Base-by-base conservation (phyloP, 2,329 filamentous ascomycete genomes). In the Phyllosticta citriasiana region DNA sequence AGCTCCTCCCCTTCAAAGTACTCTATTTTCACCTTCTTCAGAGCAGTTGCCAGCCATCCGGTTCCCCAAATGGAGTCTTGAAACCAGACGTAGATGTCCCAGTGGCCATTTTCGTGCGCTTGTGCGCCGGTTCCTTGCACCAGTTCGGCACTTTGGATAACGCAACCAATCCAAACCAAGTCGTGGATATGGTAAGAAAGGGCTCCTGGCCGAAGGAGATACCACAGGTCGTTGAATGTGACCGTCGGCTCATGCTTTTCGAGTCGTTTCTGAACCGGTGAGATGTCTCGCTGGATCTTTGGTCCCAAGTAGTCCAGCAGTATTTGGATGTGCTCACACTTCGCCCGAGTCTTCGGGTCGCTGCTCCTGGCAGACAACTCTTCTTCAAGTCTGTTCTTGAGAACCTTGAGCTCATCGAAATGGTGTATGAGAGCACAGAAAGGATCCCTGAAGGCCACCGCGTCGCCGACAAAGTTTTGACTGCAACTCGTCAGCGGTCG, bases 281-380 rank as follows among this genome's bases (percentile, higher is more conserved):
- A 50, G 4, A 56, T 50, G 12, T 53, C 26, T 1, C 59, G 54
- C 27, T 61, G 53, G 19, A 61, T 30, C 14, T 61, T 54, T 10
- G 59, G 59, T 12, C 57, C 59, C 24, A 61, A 26, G 53, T 52
- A 61, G 5, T 61, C 59, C 10, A 61, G 47, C 53, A 61, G 54
- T 4, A 61, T 22, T 12, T 54, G 53, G n/a, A 61, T 54, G 59
- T 61, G 59, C 26, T 57, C 53, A 27, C 56, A 61, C 27, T 56
- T 61, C 7, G n/a, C 40, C 6, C 6, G 14, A 6, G 7, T 47
- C 14, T n/a, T 16, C 40, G 4, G 16, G 4, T 47, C 7, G 40
- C 14, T 47, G 40, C 16, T n/a, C 5, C 14, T 16, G 40, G 53
- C 22, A 12, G 59, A 56, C 10, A 22, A 4, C 24, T 61, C 53